Evolutionary conservation across 805 yeast species (phyloP).

Genomic region (Schwanniomyces occidentalis): DNA sequence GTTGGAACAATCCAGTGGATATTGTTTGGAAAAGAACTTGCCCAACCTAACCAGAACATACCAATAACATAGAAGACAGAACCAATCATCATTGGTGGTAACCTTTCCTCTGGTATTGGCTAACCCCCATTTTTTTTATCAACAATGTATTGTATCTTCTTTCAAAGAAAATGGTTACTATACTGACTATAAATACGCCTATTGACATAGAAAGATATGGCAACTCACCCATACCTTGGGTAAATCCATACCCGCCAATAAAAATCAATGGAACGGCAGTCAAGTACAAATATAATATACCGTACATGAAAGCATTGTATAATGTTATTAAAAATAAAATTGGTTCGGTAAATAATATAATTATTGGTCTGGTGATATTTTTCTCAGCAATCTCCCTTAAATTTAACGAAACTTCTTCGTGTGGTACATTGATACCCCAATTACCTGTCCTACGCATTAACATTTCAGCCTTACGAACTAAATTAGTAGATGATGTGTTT

Average conservation of each 20-base stretch:
- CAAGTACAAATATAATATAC: conserved; percentile 38
- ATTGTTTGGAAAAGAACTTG: conserved; percentile 70
- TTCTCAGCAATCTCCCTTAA: conserved; percentile 21
- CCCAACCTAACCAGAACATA: conserved; percentile 84
- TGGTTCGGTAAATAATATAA: conserved; percentile 33
- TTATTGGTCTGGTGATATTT: conserved; percentile 27
- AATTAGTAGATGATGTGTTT: conserved; percentile 32
- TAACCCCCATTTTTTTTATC: conserved; percentile 52
- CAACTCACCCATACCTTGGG: conserved; percentile 23
- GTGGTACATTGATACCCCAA: conserved; percentile 28
- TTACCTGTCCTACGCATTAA: conserved; percentile 28
- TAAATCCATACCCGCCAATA: conserved; percentile 29
- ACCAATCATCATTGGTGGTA: conserved; percentile 76
- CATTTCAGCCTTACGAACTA: conserved; percentile 22
- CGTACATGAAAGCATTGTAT: conserved; percentile 36
- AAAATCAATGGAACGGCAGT: conserved; percentile 44
- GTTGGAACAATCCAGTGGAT: conserved; percentile 78
- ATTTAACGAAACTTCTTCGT: conserved; percentile 17
- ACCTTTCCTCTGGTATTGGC: conserved; percentile 76
- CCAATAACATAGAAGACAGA: conserved; percentile 74
- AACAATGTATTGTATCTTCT: conserved; percentile 23
- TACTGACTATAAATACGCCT: conserved; percentile 34
- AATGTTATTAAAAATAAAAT: conserved; percentile 38
- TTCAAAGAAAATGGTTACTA: conserved; percentile 23
- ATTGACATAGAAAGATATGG: conserved; percentile 33